Evolutionary conservation across 257 asterid genomes (phyloP).

Genomic region (Osmanthus fragrans): DNA sequence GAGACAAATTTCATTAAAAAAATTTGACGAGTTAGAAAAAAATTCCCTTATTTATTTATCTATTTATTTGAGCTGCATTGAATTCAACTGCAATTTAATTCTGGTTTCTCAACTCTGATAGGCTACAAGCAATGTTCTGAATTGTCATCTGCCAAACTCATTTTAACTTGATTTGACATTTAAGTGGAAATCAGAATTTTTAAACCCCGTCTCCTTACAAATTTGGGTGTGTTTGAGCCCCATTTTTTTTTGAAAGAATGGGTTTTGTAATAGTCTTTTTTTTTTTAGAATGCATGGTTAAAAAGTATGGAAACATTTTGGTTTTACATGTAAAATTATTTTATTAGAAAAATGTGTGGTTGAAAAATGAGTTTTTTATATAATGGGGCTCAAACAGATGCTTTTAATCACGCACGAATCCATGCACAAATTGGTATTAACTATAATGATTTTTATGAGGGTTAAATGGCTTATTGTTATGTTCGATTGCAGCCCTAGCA

Average conservation of each 20-base stretch:
- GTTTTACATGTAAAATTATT: too few relatives aligned
- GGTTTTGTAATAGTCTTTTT: too few relatives aligned
- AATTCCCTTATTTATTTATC: neutral
- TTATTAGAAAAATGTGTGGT: too few relatives aligned
- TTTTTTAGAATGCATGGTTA: too few relatives aligned
- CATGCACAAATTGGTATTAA: neutral
- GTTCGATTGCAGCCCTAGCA: slow-evolving; percentile 54
- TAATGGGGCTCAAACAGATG: too few relatives aligned
- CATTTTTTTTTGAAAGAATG: too few relatives aligned
- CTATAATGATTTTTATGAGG: neutral
- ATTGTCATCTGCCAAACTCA: neutral
- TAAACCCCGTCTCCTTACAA: neutral
- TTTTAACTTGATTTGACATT: neutral
- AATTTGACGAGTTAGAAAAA: neutral
- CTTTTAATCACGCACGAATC: neutral
- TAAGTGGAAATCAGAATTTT: neutral
- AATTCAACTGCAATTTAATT: neutral
- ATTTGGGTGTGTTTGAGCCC: neutral
- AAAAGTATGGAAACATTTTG: too few relatives aligned
- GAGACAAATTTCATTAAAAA: neutral
- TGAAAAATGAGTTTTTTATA: too few relatives aligned
- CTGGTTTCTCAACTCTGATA: slow-evolving; percentile 9
- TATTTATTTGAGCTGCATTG: slow-evolving; percentile 1
- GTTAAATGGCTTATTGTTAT: slow-evolving; percentile 14
- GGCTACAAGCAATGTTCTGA: neutral